phyloP scores from a whole-genome alignment of 2,329 filamentous ascomycete genomes.

The Botrytis cinerea region DNA sequence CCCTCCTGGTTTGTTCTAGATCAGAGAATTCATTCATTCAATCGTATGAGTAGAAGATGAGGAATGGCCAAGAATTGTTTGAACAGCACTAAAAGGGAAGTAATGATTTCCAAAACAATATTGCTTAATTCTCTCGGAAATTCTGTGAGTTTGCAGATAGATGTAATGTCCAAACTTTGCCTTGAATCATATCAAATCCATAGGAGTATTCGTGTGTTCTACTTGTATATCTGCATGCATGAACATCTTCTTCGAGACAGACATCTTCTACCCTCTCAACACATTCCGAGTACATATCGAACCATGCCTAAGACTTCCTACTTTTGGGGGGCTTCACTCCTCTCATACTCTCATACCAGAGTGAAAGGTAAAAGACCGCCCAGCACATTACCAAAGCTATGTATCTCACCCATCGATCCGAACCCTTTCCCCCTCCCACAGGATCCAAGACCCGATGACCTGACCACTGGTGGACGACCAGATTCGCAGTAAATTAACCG shows the following conservation, averaged over 20 bases:
- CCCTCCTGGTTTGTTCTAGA: too few species aligned
- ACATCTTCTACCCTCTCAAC: neutral
- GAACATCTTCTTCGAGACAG: neutral
- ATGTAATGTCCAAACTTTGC: too few species aligned
- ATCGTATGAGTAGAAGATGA: too few species aligned
- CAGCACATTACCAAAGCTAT: neutral
- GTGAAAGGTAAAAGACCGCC: neutral
- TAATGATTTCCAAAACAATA: neutral
- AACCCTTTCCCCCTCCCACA: neutral
- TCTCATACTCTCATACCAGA: neutral
- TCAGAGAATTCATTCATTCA: too few species aligned
- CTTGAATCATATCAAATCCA: too few species aligned
- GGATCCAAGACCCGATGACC: neutral
- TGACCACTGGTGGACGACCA: too few species aligned
- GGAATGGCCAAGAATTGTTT: too few species aligned
- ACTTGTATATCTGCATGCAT: neutral
- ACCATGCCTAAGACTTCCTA: neutral
- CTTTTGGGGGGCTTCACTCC: neutral
- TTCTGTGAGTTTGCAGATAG: neutral
- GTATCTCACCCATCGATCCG: neutral
- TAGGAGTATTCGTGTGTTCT: neutral
- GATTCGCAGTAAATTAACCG: neutral
- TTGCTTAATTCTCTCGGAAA: neutral
- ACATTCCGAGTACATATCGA: neutral
- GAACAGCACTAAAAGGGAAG: too few species aligned